Percentiles rank a stretch among this genome's conserved stretches.
Evolutionary conservation across 2,329 filamentous ascomycete species (phyloP).

Genomic region (Phialemoniopsis sp.): DNA sequence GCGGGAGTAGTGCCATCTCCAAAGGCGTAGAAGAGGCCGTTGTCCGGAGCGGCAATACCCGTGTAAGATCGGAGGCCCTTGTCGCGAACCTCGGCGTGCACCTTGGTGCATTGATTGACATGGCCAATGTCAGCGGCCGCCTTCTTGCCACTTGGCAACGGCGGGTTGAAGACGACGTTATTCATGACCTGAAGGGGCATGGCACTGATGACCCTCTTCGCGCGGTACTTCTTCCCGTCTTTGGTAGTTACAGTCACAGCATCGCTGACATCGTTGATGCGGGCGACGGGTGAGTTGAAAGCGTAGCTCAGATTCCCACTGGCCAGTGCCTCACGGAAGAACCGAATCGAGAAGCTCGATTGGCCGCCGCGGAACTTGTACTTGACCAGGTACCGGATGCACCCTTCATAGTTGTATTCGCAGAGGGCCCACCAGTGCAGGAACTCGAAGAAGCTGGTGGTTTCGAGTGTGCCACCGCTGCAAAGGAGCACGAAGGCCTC

Average conservation of each 20-base stretch:
- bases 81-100: slow-evolving; percentile 37
- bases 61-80: slow-evolving; percentile 36
- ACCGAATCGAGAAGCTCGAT: slow-evolving; percentile 36
- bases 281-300: slow-evolving; percentile 31
- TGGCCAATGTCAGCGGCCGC: slow-evolving; percentile 31
- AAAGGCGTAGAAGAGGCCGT: slow-evolving; percentile 34
- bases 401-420: slow-evolving; percentile 33
- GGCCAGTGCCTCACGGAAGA: slow-evolving; percentile 35
- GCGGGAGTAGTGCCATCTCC: slow-evolving; percentile 38
- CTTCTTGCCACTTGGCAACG: slow-evolving; percentile 26
- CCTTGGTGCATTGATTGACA: slow-evolving; percentile 39
- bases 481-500: slow-evolving; percentile 36
- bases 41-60: slow-evolving; percentile 33
- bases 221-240: slow-evolving; percentile 20
- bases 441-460: slow-evolving; percentile 39
- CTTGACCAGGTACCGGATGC: slow-evolving; percentile 30
- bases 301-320: slow-evolving; percentile 32
- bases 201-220: slow-evolving; percentile 29
- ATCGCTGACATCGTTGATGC: slow-evolving; percentile 19
- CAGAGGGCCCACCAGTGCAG: slow-evolving; percentile 42
- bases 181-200: slow-evolving; percentile 39
- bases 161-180: slow-evolving; percentile 32
- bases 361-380: slow-evolving; percentile 39
- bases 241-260: slow-evolving; percentile 27
- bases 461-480: slow-evolving; percentile 35